Conservation (phyloP, 2,329 filamentous ascomycete genomes). For the Alternaria gaisen region DNA sequence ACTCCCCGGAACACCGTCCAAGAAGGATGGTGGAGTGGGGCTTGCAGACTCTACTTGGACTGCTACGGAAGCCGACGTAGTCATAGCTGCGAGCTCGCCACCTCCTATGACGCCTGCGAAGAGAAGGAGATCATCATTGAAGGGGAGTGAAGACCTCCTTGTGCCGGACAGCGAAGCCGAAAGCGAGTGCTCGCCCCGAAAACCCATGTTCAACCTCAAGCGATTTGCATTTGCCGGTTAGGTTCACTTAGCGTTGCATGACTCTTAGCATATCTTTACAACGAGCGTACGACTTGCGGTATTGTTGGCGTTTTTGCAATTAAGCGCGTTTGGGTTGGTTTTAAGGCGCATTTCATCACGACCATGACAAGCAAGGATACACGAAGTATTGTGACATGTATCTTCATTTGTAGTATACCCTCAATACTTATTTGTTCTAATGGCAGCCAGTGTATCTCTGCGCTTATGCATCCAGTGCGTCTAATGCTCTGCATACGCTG, state of each 20-base stretch:
- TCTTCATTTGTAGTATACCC: slow-evolving; percentile 23
- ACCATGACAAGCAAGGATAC: neutral
- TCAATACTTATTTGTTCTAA: slow-evolving; percentile 22
- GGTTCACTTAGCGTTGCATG: slow-evolving; percentile 7
- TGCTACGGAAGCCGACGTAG: slow-evolving; percentile 40
- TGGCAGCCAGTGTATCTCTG: neutral
- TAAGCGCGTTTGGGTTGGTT: slow-evolving; percentile 1
- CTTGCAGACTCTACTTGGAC: slow-evolving; percentile 40
- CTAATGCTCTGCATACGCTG: neutral
- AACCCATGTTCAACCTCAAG: slow-evolving; percentile 50
- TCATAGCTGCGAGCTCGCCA: slow-evolving; percentile 43
- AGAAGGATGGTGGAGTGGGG: slow-evolving; percentile 15
- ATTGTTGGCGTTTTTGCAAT: slow-evolving; percentile 10
- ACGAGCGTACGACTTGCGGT: slow-evolving; percentile 9
- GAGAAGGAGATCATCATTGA: slow-evolving; percentile 34
- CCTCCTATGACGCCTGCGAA: slow-evolving; percentile 31
- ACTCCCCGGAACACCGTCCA: slow-evolving; percentile 17
- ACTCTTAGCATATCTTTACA: slow-evolving; percentile 15
- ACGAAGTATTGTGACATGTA: slow-evolving; percentile 10
- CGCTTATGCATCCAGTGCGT: neutral
- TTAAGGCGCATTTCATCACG: neutral
- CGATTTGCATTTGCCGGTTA: slow-evolving; percentile 51
- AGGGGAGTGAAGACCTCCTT: slow-evolving; percentile 59
- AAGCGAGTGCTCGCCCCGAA: slow-evolving; percentile 47
- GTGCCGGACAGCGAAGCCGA: slow-evolving; percentile 57